Conservation (phyloP, 2,329 filamentous ascomycete genomes). For the Purpureocillium lavendulum region DNA sequence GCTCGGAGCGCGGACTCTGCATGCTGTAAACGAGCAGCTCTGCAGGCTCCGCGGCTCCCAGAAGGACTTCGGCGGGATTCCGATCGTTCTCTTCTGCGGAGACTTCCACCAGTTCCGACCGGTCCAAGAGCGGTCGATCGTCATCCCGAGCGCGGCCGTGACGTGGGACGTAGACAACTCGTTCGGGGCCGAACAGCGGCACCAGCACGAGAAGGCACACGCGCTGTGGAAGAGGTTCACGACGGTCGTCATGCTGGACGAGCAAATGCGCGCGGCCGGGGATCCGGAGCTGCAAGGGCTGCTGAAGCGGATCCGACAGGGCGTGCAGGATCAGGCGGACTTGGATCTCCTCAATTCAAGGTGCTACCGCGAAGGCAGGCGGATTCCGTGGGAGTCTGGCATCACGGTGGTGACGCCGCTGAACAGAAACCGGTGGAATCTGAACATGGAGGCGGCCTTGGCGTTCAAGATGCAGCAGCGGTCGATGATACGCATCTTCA, state of each 20-base stretch:
- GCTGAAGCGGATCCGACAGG: conserved; percentile 1
- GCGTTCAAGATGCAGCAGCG: conserved; percentile 2
- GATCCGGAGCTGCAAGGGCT: conserved; percentile 2
- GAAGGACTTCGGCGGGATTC: conserved; percentile 2
- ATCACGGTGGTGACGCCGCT: conserved; percentile 7
- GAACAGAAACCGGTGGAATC: conserved; percentile 7
- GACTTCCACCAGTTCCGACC: conserved; percentile 4
- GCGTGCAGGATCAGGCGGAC: conserved; percentile 2
- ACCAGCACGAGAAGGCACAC: conserved; percentile 5
- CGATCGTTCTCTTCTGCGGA: conserved; percentile 4
- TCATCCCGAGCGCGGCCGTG: background rate
- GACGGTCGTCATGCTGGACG: conserved; percentile 4
- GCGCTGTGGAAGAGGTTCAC: conserved; percentile 5
- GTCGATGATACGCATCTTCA: conserved; percentile 1
- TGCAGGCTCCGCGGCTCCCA: background rate
- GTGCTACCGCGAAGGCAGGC: conserved; percentile 1
- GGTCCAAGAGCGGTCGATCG: conserved; percentile 3
- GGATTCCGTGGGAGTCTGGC: conserved; percentile 4
- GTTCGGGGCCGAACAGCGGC: conserved; percentile 2
- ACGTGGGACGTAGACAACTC: background rate
- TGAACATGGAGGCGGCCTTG: conserved; percentile 6
- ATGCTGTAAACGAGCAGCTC: background rate
- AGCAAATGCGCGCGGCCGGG: conserved; percentile 1
- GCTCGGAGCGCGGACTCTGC: conserved; percentile 1
- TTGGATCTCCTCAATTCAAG: conserved; percentile 3